Evolutionary conservation across 176 grass and related monocot genomes (phyloP).

Genomic region (Phragmites australis): DNA sequence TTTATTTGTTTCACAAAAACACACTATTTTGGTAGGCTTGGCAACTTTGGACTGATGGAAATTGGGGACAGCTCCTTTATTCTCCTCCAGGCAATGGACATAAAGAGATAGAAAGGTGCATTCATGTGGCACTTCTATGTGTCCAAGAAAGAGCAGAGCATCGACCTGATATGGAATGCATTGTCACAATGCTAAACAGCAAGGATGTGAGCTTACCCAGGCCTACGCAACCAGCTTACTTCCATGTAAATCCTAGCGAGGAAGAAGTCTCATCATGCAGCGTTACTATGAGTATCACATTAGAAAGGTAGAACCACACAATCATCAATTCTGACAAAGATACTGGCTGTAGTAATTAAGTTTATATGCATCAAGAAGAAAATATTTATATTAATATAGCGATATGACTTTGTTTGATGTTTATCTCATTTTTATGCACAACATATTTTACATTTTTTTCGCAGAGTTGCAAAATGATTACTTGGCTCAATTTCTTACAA

Average conservation of each 20-base stretch:
- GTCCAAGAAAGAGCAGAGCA: conserved; percentile 50
- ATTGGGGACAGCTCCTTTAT: conserved; percentile 22
- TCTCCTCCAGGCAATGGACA: background rate
- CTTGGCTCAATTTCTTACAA: background rate
- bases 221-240: conserved; percentile 49
- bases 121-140: conserved; percentile 55
- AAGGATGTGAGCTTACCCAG: conserved; percentile 30
- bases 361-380: conserved; percentile 13
- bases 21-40: conserved; percentile 31
- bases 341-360: too few species aligned
- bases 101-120: conserved; percentile 36
- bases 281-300: conserved; percentile 36
- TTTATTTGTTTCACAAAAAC: background rate
- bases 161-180: conserved; percentile 38
- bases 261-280: conserved; percentile 36
- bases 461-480: background rate
- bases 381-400: background rate
- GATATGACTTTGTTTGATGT: background rate
- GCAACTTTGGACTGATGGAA: conserved; percentile 37
- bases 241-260: conserved; percentile 42
- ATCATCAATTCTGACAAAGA: background rate
- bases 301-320: conserved; percentile 35
- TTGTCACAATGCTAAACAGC: conserved; percentile 33
- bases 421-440: background rate
- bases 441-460: background rate